phyloP scores from a whole-genome alignment of 164 flowering plant genomes.

The Chimonanthus praecox region DNA sequence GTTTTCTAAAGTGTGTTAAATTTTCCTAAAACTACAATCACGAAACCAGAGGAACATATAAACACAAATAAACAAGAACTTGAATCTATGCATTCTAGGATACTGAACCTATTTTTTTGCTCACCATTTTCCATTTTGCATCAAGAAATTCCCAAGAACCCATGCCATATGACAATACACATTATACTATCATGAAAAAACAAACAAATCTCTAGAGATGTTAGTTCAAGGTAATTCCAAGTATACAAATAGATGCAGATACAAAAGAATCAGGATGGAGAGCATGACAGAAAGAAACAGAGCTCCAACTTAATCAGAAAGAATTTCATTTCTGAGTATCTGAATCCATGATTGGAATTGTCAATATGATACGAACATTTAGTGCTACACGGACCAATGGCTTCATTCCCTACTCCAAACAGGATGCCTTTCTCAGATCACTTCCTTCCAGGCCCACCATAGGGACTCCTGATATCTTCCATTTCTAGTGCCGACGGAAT shows the following conservation, averaged over 20 bases:
- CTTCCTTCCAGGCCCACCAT: not conserved
- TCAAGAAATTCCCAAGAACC: not conserved
- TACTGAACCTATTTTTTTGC: not conserved
- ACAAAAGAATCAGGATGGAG: slow-evolving; percentile 4
- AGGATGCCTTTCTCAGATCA: not conserved
- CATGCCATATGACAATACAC: not conserved
- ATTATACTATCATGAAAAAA: not conserved
- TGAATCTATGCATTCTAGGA: too few species aligned
- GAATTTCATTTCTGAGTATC: slow-evolving; percentile 5
- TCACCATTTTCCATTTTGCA: not conserved
- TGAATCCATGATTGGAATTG: slow-evolving; percentile 4
- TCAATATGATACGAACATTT: slow-evolving; percentile 2
- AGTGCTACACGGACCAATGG: slow-evolving; percentile 6
- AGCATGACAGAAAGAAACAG: not conserved
- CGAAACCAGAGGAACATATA: too few species aligned
- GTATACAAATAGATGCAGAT: slow-evolving; percentile 4
- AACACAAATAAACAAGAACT: too few species aligned
- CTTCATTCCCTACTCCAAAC: slow-evolving; percentile 8
- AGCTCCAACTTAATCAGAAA: slow-evolving; percentile 1
- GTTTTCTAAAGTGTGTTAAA: too few species aligned
- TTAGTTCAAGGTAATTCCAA: not conserved
- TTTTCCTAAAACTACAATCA: too few species aligned
- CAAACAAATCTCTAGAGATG: not conserved
- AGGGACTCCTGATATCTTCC: not conserved
- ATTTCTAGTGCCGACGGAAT: not conserved